phyloP scores from a whole-genome alignment of 495 filamentous ascomycete species.

The Thermothielavioides terrestris region DNA sequence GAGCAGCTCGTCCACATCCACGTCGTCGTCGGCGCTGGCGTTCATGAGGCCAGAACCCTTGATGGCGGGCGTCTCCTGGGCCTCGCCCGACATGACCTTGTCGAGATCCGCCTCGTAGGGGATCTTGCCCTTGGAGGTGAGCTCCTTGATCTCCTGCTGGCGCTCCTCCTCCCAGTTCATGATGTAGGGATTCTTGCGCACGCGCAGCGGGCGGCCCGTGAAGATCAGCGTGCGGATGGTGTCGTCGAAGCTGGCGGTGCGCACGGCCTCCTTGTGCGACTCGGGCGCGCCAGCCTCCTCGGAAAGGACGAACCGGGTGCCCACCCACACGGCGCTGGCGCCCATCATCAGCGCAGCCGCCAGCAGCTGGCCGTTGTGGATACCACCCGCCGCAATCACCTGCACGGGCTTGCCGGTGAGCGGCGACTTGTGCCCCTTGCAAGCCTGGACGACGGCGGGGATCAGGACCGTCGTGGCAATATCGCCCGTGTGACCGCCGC shows the following conservation, averaged over 20 bases:
- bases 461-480: conserved; percentile 63
- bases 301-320: conserved; percentile 86
- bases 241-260: conserved; percentile 86
- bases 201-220: conserved; percentile 89
- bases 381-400: conserved; percentile 87
- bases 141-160: conserved; percentile 76
- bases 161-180: conserved; percentile 93
- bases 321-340: conserved; percentile 89
- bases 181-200: conserved; percentile 89
- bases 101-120: conserved; percentile 94
- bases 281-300: conserved; percentile 91
- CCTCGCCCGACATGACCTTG: conserved; percentile 49
- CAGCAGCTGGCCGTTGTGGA: conserved; percentile 86
- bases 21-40: conserved; percentile 55
- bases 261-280: conserved; percentile 93
- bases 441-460: conserved; percentile 77
- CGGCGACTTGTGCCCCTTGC: conserved; percentile 72
- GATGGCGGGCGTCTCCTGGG: conserved; percentile 60
- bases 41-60: conserved; percentile 65
- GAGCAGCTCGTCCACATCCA: conserved; percentile 60
- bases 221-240: conserved; percentile 96
- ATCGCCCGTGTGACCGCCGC: conserved; percentile 74
- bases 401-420: conserved; percentile 80
- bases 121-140: conserved; percentile 79
- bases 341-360: conserved; percentile 90